These are phyloP conservation scores for Dipteronia dyeriana DNA, from an alignment of 345 rosid species.

Conservation along the genomic window DNA sequence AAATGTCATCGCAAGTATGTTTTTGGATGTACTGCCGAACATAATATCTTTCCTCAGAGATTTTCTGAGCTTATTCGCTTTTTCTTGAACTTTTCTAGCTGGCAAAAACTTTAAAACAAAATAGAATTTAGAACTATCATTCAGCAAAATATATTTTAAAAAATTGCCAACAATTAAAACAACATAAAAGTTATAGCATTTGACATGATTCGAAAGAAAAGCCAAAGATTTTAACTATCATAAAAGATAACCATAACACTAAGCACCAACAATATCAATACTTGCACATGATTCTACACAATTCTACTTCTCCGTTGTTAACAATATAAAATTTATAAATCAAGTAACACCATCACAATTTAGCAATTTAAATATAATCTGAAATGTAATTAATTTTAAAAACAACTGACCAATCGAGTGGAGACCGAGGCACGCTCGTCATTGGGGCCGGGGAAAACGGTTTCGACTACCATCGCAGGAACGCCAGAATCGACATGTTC, in stretches of 20 bases:
- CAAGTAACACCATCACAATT: too few species aligned
- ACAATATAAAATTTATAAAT: too few species aligned
- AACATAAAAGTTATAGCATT: too few species aligned
- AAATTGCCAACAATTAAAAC: too few species aligned
- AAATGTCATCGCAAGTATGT: conserved; percentile 88
- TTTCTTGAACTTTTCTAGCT: conserved; percentile 71
- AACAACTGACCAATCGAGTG: conserved; percentile 67
- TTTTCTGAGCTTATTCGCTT: conserved; percentile 52
- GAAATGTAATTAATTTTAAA: background rate
- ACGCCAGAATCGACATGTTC: conserved; percentile 63
- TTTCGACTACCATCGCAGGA: conserved; percentile 82
- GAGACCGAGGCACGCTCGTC: conserved; percentile 63
- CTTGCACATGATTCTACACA: background rate
- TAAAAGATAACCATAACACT: too few species aligned
- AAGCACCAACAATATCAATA: background rate
- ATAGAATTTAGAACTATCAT: background rate
- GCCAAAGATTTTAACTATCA: too few species aligned
- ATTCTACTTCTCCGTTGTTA: too few species aligned
- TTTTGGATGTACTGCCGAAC: conserved; percentile 40
- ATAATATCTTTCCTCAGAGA: conserved; percentile 51
- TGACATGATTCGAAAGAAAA: too few species aligned
- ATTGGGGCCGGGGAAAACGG: conserved; percentile 65
- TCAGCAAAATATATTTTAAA: background rate
- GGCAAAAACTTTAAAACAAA: conserved; percentile 69
- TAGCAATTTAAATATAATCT: too few species aligned